Conservation (phyloP, 129 eudicot species). For the Rutidosis leptorrhynchoides region DNA sequence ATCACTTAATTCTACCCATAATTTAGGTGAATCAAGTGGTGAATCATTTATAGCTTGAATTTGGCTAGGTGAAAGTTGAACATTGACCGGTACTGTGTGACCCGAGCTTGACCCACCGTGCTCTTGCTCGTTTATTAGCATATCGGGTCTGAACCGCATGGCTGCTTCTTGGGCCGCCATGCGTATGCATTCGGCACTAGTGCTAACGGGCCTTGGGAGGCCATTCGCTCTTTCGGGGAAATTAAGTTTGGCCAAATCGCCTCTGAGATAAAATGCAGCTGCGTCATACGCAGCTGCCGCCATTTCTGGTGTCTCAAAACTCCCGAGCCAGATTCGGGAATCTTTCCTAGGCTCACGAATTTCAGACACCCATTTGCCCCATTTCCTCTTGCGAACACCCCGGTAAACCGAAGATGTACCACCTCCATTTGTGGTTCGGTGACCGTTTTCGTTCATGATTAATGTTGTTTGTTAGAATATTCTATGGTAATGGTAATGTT, state of each 20-base stretch:
- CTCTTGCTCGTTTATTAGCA: constrained; percentile 20
- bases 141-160: constrained; percentile 17
- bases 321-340: constrained; percentile 57
- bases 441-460: constrained; percentile 15
- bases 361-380: constrained; percentile 73
- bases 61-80: constrained; percentile 51
- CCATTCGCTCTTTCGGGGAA: constrained; percentile 37
- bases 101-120: constrained; percentile 37
- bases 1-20: constrained; percentile 34
- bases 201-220: constrained; percentile 46
- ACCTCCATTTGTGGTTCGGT: constrained; percentile 26
- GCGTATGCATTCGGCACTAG: constrained; percentile 49
- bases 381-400: constrained; percentile 57
- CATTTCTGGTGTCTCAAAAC: constrained; percentile 64
- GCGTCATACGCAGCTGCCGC: constrained; percentile 56
- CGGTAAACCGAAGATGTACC: constrained; percentile 43
- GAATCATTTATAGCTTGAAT: constrained; percentile 58
- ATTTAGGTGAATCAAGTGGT: constrained; percentile 52
- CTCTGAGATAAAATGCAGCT: constrained; percentile 54
- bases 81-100: constrained; percentile 35
- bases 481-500: constrained; percentile 4
- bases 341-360: constrained; percentile 54
- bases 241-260: constrained; percentile 40
- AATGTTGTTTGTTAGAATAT: not conserved
- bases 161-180: constrained; percentile 62